Conservation (phyloP, 208 protist genomes). For the Acanthamoeba rhysodes region DNA sequence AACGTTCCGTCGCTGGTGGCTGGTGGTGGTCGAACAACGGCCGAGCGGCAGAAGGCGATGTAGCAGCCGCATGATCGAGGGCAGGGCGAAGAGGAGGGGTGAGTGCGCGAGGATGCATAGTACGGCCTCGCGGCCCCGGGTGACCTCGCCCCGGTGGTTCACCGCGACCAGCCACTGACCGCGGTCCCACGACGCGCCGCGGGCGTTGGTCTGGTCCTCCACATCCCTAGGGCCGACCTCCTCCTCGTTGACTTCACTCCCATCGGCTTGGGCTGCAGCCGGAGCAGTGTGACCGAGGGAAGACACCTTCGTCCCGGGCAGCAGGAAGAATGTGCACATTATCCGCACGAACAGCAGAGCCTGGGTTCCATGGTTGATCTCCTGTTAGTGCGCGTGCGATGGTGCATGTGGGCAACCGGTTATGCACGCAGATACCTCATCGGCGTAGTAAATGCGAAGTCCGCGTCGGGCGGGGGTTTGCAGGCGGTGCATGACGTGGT, state of each 20-base stretch:
- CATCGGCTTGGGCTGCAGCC: background rate
- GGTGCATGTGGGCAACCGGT: background rate
- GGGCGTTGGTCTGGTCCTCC: too few species aligned
- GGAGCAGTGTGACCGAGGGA: background rate
- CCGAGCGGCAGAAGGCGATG: background rate
- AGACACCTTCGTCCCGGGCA: background rate
- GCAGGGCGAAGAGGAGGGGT: conserved; percentile 18
- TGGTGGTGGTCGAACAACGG: background rate
- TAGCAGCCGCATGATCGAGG: background rate
- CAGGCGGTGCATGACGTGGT: background rate
- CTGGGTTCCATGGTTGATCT: background rate
- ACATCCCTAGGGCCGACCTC: background rate
- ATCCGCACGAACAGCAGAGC: background rate
- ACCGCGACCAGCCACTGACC: background rate
- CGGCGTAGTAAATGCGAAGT: background rate
- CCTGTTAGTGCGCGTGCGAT: background rate
- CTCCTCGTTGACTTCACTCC: background rate
- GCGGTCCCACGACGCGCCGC: too few species aligned
- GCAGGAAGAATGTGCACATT: background rate
- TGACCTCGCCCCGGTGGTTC: background rate
- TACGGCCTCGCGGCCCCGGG: background rate
- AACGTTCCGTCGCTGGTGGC: background rate
- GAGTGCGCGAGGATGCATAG: conserved; percentile 19
- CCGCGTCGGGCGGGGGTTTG: background rate
- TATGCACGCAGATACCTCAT: background rate